Percentiles rank a stretch among this genome's conserved stretches.
Conservation (phyloP, 345 rosid species). For the Brassica cretica region DNA sequence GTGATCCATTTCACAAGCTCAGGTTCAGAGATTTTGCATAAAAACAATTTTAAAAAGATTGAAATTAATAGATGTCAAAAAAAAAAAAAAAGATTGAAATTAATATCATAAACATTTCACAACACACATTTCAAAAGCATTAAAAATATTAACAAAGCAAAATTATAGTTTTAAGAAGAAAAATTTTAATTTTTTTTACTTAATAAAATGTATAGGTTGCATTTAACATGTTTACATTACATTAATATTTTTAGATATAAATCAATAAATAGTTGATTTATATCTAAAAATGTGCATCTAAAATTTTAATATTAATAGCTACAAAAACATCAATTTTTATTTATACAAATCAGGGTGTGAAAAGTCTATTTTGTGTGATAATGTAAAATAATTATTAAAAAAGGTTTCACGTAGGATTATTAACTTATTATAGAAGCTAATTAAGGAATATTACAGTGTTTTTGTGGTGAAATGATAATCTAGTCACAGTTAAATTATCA, state of each 20-base stretch:
- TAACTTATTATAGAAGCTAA: background rate
- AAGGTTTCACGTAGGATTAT: background rate
- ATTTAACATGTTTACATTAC: background rate
- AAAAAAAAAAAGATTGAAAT: no score
- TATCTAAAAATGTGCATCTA: background rate
- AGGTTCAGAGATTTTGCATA: background rate
- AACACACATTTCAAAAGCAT: background rate
- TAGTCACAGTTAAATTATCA: background rate
- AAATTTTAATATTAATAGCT: background rate
- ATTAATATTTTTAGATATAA: background rate
- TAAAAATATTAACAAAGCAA: background rate
- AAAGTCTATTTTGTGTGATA: background rate
- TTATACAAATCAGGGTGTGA: background rate
- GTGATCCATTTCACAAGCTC: background rate
- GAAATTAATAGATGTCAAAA: no score
- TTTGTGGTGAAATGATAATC: conserved; percentile 16
- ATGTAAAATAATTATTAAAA: background rate
- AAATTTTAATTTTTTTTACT: background rate
- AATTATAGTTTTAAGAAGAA: background rate
- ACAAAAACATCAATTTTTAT: background rate
- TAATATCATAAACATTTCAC: background rate
- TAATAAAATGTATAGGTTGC: background rate
- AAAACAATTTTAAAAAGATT: background rate
- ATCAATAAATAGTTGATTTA: background rate
- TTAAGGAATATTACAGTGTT: background rate